A percentile compares a stretch with the other conserved stretches of the same genome.
These are phyloP conservation scores for Penicillium sp. DNA, from an alignment of 2,329 filamentous ascomycete species.

Conservation along the genomic window DNA sequence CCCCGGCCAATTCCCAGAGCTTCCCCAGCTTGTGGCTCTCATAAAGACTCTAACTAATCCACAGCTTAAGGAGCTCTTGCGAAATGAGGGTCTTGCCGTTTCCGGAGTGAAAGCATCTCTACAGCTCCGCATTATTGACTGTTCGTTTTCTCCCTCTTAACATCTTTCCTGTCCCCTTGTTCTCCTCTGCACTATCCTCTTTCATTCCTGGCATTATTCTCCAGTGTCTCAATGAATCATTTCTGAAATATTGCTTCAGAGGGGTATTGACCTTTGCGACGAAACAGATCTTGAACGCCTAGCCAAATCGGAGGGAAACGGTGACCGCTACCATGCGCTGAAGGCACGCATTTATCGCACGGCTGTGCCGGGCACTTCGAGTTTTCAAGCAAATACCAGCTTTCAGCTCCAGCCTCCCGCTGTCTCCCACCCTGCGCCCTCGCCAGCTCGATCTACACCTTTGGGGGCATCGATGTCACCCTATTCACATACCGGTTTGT, in stretches of 20 bases:
- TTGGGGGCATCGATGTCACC: constrained; percentile 31
- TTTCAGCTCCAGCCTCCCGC: constrained; percentile 27
- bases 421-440: constrained; percentile 21
- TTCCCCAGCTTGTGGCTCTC: constrained; percentile 40
- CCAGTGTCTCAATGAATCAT: not conserved
- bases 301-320: constrained; percentile 14
- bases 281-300: constrained; percentile 25
- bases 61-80: constrained; percentile 72
- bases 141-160: constrained; percentile 53
- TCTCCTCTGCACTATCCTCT: not conserved
- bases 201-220: not conserved
- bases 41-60: constrained; percentile 56
- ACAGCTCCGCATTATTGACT: constrained; percentile 69
- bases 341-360: constrained; percentile 31
- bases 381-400: constrained; percentile 22
- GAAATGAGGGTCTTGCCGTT: constrained; percentile 67
- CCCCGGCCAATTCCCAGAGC: constrained; percentile 39
- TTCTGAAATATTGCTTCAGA: not conserved
- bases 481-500: constrained; percentile 29
- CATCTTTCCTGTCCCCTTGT: not conserved
- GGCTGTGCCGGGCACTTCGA: constrained; percentile 28
- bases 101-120: constrained; percentile 81
- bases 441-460: constrained; percentile 27
- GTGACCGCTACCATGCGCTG: constrained; percentile 29
- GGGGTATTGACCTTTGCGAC: constrained; percentile 1